Base-by-base conservation (phyloP, 139 green algal species). In the Coelastrella sp. region DNA sequence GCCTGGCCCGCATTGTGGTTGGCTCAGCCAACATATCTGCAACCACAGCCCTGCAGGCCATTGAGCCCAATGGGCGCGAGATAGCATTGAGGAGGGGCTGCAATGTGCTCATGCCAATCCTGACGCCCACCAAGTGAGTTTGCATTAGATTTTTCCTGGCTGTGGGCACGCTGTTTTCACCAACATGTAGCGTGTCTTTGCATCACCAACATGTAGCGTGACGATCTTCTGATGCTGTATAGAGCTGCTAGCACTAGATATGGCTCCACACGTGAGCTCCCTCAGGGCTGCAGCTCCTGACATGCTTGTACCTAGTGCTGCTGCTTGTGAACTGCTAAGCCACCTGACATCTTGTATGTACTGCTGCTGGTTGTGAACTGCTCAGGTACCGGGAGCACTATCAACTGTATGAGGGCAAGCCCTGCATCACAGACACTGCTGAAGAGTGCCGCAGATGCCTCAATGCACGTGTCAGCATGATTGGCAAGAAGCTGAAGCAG, bases 101-200 rank as follows among this genome's bases (percentile, higher is more conserved):
- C 86, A 96, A 96, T 85, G 91, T 96, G 88, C 91, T 96, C 8
- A 96, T 96, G 94, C 94, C 94, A 57, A 96, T 96, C 78, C 89
- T 96, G 73, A 96, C 94, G 8, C 94, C 94, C 68, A 95, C 94
- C 60, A 94, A 95, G 91, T 95, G 66, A 87, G 86, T 61, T 11
- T 49, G 35, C 35, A 49, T 49, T 3, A 49, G 3, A 49, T 49
- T 1, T 49, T 49, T 49, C 35, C 35, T 49, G 35, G 35, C 35
- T 49, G 35, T 49, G 35, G 35, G 35, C 35, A 1, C 3, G 35
- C 35, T 49, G 35, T 49, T 3, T 49, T 49, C 35, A 49, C 35
- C 35, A 49, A 3, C n/a, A n/a, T n/a, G n/a, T n/a, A n/a, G n/a
- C n/a, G n/a, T n/a, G 35, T 1, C 35, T 49, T 49, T 49, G 35